Evolutionary conservation across 805 yeast species (phyloP).

Genomic region (Candida railenensis): DNA sequence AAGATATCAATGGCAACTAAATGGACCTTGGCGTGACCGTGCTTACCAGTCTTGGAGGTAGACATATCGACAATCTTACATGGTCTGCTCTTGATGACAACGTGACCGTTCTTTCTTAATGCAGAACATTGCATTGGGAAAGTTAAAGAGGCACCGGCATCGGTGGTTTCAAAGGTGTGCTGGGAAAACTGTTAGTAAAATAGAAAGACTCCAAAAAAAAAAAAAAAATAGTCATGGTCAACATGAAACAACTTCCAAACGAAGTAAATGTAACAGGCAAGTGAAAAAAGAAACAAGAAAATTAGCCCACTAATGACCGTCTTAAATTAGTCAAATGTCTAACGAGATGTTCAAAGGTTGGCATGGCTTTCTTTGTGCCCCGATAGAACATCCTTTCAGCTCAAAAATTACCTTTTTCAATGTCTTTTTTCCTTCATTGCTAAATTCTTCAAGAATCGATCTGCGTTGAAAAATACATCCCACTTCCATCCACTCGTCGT

Average conservation of each 20-base stretch:
- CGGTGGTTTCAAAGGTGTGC: slow-evolving; percentile 97
- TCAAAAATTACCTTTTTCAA: not conserved
- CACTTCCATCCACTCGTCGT: not conserved
- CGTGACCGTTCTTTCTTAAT: slow-evolving; percentile 99
- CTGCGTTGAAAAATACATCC: not conserved
- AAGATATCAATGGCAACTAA: slow-evolving; percentile 98
- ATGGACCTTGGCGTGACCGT: slow-evolving; percentile 99
- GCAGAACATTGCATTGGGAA: slow-evolving; percentile 99
- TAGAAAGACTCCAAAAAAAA: not conserved
- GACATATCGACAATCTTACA: slow-evolving; percentile 99
- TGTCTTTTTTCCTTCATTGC: not conserved
- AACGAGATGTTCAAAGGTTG: too few relatives aligned
- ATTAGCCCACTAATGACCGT: too few relatives aligned
- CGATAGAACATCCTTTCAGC: not conserved
- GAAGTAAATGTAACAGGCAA: too few relatives aligned
- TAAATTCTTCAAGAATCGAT: not conserved
- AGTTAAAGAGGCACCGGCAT: slow-evolving; percentile 98
- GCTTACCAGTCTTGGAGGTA: slow-evolving; percentile 99
- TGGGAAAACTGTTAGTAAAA: slow-evolving; percentile 20
- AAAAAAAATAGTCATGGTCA: too few relatives aligned
- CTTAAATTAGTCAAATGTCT: too few relatives aligned
- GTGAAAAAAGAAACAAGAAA: not conserved
- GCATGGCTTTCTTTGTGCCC: too few relatives aligned
- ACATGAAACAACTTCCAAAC: too few relatives aligned
- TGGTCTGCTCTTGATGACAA: slow-evolving; percentile 98